A percentile compares a stretch with the other conserved stretches of the same genome.
phyloP scores from a whole-genome alignment of 345 rosid genomes.

The Populus tremula region DNA sequence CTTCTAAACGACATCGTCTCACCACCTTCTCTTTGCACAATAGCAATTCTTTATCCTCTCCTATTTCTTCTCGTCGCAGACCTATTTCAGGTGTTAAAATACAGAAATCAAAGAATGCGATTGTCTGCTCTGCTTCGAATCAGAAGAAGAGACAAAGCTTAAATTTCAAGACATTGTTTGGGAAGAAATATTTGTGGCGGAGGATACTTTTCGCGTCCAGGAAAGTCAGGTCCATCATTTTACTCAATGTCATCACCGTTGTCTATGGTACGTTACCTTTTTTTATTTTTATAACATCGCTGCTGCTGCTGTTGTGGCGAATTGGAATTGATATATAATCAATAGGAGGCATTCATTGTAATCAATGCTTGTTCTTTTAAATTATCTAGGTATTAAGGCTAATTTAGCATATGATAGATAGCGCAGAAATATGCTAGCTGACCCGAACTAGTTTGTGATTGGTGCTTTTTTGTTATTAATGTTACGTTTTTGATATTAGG shows the following conservation, averaged over 20 bases:
- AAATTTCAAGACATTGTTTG: conserved; percentile 30
- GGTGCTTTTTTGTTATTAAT: not conserved
- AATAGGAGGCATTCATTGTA: not conserved
- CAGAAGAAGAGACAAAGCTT: conserved; percentile 9
- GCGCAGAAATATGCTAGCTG: no score
- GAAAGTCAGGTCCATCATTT: conserved; percentile 47
- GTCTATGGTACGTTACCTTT: conserved; percentile 39
- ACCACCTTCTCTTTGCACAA: not conserved
- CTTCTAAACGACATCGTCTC: conserved; percentile 17
- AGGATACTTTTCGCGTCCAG: conserved; percentile 40
- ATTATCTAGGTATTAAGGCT: not conserved
- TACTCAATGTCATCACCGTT: conserved; percentile 52
- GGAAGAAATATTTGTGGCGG: conserved; percentile 35
- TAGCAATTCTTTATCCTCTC: conserved; percentile 2
- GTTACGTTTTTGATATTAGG: no score
- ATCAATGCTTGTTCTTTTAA: not conserved
- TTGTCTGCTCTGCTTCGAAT: not conserved
- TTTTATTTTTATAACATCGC: not conserved
- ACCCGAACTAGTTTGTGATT: not conserved
- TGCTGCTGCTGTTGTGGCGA: not conserved
- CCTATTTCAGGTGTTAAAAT: not conserved
- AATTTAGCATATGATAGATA: not conserved
- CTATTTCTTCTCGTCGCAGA: not conserved
- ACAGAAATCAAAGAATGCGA: not conserved
- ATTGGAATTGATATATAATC: not conserved